phyloP scores from a whole-genome alignment of 106 monocot species.

The Dactylorhiza incarnata region DNA sequence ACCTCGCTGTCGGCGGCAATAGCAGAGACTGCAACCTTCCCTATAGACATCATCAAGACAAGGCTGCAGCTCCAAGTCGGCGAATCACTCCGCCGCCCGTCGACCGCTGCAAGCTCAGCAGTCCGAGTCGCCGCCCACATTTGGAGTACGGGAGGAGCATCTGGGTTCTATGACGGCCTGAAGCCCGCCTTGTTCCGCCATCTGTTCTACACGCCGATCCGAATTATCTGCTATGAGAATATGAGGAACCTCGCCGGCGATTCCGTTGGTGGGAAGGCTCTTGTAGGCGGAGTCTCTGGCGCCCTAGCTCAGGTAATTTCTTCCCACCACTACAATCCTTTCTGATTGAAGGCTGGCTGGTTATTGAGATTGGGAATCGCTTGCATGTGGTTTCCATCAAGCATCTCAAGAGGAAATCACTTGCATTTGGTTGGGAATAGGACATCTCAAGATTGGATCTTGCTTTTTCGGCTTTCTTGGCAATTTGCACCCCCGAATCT shows the following conservation, averaged over 20 bases:
- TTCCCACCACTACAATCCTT: background rate
- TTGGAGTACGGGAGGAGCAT: conserved; percentile 21
- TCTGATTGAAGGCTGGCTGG: background rate
- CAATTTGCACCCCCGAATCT: too few species aligned
- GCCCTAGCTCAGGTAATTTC: conserved; percentile 60
- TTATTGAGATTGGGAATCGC: background rate
- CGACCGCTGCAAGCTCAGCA: background rate
- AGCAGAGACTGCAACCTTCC: conserved; percentile 73
- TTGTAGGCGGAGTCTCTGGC: conserved; percentile 69
- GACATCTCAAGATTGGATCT: too few species aligned
- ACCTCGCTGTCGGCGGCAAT: conserved; percentile 49
- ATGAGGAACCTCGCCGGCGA: conserved; percentile 22
- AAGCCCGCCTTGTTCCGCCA: conserved; percentile 76
- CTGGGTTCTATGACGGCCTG: conserved; percentile 62
- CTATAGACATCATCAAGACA: conserved; percentile 76
- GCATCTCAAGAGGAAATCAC: too few species aligned
- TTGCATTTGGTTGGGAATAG: too few species aligned
- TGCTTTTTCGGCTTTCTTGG: too few species aligned
- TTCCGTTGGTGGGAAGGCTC: conserved; percentile 40
- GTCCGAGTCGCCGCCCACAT: conserved; percentile 26
- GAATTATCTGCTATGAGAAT: conserved; percentile 74
- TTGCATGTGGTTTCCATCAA: background rate
- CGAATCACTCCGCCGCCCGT: background rate
- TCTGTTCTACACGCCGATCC: conserved; percentile 77
- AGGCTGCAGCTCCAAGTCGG: conserved; percentile 55